Evolutionary conservation across 768 basidiomycete species (phyloP), one percentile per base, ranked within the genome.

Genomic region (Harrya chromipes): DNA sequence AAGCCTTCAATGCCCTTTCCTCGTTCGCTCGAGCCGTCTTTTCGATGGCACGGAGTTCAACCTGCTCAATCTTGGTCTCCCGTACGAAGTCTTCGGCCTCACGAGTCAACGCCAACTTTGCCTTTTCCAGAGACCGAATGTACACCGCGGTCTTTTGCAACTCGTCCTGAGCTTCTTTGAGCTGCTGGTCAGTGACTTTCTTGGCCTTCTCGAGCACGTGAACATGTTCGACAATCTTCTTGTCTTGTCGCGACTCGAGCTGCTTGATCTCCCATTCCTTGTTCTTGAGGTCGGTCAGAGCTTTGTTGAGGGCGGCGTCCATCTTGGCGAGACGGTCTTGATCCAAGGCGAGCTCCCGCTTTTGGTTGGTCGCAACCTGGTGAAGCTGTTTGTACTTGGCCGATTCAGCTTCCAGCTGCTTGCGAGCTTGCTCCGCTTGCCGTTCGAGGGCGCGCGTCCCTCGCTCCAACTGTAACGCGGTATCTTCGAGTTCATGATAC

Each of bases 181-280:
- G 81, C 62, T 97, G 91, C 34, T 87, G 82, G 65, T 98, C 95
- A 1, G 95, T 94, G 49, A 95, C 84, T 31, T 84, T 84, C 68
- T 97, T 98, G 14, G 95, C 95, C 64, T 94, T 90, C 65, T 97
- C 94, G 11, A 95, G 77, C 24, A 97, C 95, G 64, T 98, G 86
- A 21, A 97, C 91, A 62, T 98, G 95, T 68, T 98, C 94, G 38
- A 98, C 94, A 51, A 97, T 94, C n/a, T 90, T 97, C 73, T 94
- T 97, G 74, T 97, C 92, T 63, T 97, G 88, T 63, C 80, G 83
- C 3, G 89, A 86, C 45, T 88, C 84, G 9, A 97, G 71, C 55
- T 94, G 87, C 56, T 84, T 89, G 55, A 91, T 80, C 49, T 94
- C 90, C 81, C 85, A 87, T 58, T 97, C 90, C 41, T 86, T 82